A percentile compares a stretch with the other conserved stretches of the same genome.
Conservation (phyloP, 2,329 filamentous ascomycete genomes). For the Pseudonectria buxi region DNA sequence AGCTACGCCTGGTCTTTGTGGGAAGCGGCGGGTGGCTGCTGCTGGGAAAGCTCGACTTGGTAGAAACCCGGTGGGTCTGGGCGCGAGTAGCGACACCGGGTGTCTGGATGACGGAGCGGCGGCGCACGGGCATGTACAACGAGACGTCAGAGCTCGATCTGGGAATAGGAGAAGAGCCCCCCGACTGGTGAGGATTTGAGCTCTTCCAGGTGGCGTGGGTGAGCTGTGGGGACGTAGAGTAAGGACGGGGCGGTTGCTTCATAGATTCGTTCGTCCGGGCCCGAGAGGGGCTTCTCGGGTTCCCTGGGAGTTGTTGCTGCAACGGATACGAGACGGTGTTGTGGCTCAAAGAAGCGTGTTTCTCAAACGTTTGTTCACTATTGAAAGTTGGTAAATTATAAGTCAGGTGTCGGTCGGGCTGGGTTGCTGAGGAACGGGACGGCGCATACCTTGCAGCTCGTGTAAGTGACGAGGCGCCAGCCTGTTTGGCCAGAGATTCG, state of each 20-base stretch:
- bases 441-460: slow-evolving; percentile 19
- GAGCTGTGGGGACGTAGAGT: background rate
- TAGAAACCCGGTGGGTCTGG: slow-evolving; percentile 15
- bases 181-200: slow-evolving; percentile 9
- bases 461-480: slow-evolving; percentile 8
- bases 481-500: slow-evolving; percentile 12
- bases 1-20: slow-evolving; percentile 31
- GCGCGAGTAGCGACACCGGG: slow-evolving; percentile 44
- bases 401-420: too few relatives aligned
- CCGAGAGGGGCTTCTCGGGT: background rate
- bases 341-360: too few relatives aligned
- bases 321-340: too few relatives aligned
- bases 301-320: too few relatives aligned
- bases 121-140: slow-evolving; percentile 40
- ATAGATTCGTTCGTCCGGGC: background rate
- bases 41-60: slow-evolving; percentile 30
- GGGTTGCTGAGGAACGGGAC: background rate
- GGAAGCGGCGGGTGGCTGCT: slow-evolving; percentile 33
- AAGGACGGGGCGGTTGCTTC: slow-evolving; percentile 1
- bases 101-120: slow-evolving; percentile 41
- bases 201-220: slow-evolving; percentile 16
- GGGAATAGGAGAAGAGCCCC: slow-evolving; percentile 12
- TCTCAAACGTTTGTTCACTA: too few relatives aligned
- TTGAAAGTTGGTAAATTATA: too few relatives aligned
- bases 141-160: slow-evolving; percentile 40